Evolutionary conservation across 1,284 basidiomycete genomes (phyloP), one percentile per base, ranked within the genome.

Genomic region (Schizopora paradoxa): DNA sequence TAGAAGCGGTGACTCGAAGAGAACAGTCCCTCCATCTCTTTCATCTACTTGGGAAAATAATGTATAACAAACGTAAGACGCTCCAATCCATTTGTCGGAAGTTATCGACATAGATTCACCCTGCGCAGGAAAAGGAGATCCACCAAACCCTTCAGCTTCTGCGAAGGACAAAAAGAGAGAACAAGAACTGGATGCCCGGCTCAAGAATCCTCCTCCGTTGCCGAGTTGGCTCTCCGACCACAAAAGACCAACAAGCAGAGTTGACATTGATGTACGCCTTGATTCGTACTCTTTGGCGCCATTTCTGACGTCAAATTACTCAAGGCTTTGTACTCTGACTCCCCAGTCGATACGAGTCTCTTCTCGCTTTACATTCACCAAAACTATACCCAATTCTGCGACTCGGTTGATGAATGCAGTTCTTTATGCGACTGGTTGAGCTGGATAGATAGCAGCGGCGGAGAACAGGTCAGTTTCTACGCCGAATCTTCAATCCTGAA

Each of bases 341-440:
- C 91, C 0, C 92, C 94, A 0, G 85, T 99, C 35, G 94, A 98
- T 61, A 79, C 90, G 0, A 88, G 88, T 1, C 71, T 96, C 1
- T 87, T 95, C 51, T 83, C 85, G 5, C 67, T 95, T 3, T 99
- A 97, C 62, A 73, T 95, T 2, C 93, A 98, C 54, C 92, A 98
- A 60, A 98, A 97, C 60, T 90, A 93, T 52, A 76, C 84, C 0
- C 80, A 83, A 43, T 99, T 91, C 61, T 91, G 86, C 57, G 66
- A 75, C 31, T 78, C 85, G 21, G 61, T 95, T 0, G 89, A 94
- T 3, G 72, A 98, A 50, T 84, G 83, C 51, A 75, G 76, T 2
- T 72, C 69, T 0, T 65, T 92, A 2, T 67, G 82, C 16, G 93
- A 97, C 25, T 81, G 79, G 60, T 65, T 98, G 44, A 94, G 91